Base-by-base conservation (phyloP, 331 rosid species). In the Erythrophleum ivorense region DNA sequence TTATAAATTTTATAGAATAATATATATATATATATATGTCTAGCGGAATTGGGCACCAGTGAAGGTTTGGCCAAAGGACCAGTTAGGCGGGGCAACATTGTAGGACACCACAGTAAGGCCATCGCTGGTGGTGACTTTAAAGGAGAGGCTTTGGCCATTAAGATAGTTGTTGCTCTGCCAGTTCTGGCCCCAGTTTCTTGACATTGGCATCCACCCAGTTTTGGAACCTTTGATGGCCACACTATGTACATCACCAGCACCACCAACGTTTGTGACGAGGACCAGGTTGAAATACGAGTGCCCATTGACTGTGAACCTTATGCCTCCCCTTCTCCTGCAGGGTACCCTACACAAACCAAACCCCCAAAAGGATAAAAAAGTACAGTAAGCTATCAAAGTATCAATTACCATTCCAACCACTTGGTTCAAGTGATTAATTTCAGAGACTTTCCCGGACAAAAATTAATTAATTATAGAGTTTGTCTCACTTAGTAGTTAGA, bases 101-200 rank as follows among this genome's bases (percentile, higher is more conserved):
- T 80, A 4, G 64, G 98, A 88, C 38, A 90, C 87, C 10, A 94
- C 82, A 9, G 85, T 88, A 0, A 85, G 88, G 75, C 98, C 97
- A 74, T 96, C 98, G 52, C 99, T 92, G 15, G 97, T 88, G 7
- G 92, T 91, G 75, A 96, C 95, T 90, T 93, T 96, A 79, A 96
- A 92, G 3, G 99, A 96, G 18, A 96, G 96, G 90, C 89, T 79
- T 74, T 96, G 99, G 53, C 97, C 99, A 21, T 96, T 88, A 40
- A 96, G 98, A 49, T 85, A 83, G 45, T 86, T 81, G 92, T 96
- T 96, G 89, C 94, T 93, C 64, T 96, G 99, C 99, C 99, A 96
- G 83, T 96, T 96, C 41, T 96, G 99, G 13, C 99, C 99, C 99
- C 99, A 96, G 85, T 96, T 96, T 36, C 99, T 86, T 59, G 99